Evolutionary conservation across 2,329 filamentous ascomycete species (phyloP).

Genomic region (Fusarium solani-melongenae): DNA sequence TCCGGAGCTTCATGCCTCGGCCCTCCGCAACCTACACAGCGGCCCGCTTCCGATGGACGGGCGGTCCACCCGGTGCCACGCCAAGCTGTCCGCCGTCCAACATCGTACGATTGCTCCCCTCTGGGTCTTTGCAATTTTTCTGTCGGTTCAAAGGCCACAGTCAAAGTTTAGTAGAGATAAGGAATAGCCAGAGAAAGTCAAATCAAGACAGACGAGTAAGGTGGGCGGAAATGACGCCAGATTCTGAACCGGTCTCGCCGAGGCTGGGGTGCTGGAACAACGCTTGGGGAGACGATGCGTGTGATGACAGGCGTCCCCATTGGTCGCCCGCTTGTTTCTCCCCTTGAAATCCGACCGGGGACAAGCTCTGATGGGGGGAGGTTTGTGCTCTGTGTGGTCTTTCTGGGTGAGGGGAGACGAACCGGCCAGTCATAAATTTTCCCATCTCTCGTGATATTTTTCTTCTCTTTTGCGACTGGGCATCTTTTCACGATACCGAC

Average conservation of each 20-base stretch:
- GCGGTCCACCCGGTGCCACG: constrained; percentile 36
- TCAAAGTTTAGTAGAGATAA: not conserved
- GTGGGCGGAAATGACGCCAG: not conserved
- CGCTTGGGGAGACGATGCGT: not conserved
- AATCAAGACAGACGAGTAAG: not conserved
- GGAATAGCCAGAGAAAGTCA: not conserved
- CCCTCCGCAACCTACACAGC: constrained; percentile 24
- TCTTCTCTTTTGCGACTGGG: not conserved
- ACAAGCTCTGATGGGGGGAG: not conserved
- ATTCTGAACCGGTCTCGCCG: not conserved
- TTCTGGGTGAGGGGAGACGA: not conserved
- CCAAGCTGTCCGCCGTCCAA: constrained; percentile 26
- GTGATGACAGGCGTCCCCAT: not conserved
- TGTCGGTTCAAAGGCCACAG: not conserved
- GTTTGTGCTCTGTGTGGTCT: not conserved
- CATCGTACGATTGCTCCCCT: constrained; percentile 41
- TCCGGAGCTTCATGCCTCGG: constrained; percentile 12
- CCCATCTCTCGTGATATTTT: constrained; percentile 25
- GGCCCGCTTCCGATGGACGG: constrained; percentile 42
- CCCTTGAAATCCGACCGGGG: not conserved
- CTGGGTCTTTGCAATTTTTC: not conserved
- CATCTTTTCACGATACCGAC: not conserved
- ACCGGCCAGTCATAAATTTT: constrained; percentile 5
- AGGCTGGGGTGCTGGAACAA: not conserved
- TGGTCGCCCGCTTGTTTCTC: constrained; percentile 2